Evolutionary conservation across 163 green algal species (phyloP), one percentile per base, ranked within the genome.

Genomic region (Volvox carteri): DNA sequence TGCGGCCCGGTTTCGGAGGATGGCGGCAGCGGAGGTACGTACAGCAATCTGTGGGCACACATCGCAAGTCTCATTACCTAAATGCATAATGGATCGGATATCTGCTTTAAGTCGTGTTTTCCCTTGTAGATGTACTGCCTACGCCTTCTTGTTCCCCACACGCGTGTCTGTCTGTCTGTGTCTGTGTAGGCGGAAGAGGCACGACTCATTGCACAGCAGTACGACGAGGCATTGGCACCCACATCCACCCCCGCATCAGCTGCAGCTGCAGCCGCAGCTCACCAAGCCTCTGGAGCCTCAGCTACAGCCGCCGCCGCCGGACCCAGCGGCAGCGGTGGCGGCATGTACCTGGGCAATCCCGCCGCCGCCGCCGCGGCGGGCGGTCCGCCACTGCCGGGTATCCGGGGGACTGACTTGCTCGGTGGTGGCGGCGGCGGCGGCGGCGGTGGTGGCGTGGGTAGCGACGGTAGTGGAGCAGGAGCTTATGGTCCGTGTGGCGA

Each of bases 21-120:
- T 87, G 81, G 81, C 81, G 44, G 81, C 81, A 8, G 46, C 23
- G 21, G 81, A 87, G 81, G 81, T 87, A 68, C 0, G 78, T n/a
- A n/a, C n/a, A n/a, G n/a, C n/a, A n/a, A n/a, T n/a, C n/a, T n/a
- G n/a, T n/a, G n/a, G n/a, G n/a, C n/a, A n/a, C n/a, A n/a, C n/a
- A n/a, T n/a, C n/a, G n/a, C n/a, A n/a, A n/a, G n/a, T n/a, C n/a
- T n/a, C n/a, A n/a, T n/a, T n/a, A n/a, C n/a, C n/a, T n/a, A n/a
- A n/a, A n/a, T n/a, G n/a, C n/a, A n/a, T n/a, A n/a, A n/a, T n/a
- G n/a, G n/a, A n/a, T n/a, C n/a, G n/a, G n/a, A n/a, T n/a, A n/a
- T n/a, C n/a, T n/a, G n/a, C n/a, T n/a, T n/a, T n/a, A n/a, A n/a
- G n/a, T n/a, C n/a, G n/a, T n/a, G n/a, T n/a, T n/a, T n/a, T n/a